Percentiles rank a stretch among this genome's conserved stretches.
These are phyloP conservation scores for Fabrea salina DNA, from an alignment of 169 alveolate genomes.

Conservation along the genomic window DNA sequence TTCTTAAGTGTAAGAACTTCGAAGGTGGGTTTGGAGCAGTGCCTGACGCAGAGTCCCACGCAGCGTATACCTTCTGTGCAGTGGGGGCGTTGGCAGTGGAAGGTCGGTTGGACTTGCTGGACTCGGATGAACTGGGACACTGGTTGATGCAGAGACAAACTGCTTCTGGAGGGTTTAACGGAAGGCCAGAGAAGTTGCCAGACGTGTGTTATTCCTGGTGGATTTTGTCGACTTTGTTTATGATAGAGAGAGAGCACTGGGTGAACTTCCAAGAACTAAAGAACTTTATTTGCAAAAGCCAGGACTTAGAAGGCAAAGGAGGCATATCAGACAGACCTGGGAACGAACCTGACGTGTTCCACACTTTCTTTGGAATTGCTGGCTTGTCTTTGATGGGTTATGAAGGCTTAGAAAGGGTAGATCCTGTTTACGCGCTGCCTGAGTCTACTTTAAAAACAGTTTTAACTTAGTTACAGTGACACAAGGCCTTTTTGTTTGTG, in stretches of 20 bases:
- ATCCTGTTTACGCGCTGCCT: slow-evolving; percentile 59
- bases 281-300: slow-evolving; percentile 82
- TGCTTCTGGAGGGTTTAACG: slow-evolving; percentile 94
- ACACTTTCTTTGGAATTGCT: slow-evolving; percentile 94
- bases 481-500: too few species aligned
- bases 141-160: slow-evolving; percentile 94
- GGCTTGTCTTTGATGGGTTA: slow-evolving; percentile 85
- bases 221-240: slow-evolving; percentile 87
- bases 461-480: background rate
- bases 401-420: slow-evolving; percentile 48
- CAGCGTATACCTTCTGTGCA: slow-evolving; percentile 94
- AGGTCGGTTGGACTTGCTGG: slow-evolving; percentile 73
- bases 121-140: slow-evolving; percentile 73
- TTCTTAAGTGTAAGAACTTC: slow-evolving; percentile 87
- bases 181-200: slow-evolving; percentile 95
- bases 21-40: slow-evolving; percentile 95
- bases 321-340: slow-evolving; percentile 96
- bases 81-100: slow-evolving; percentile 86
- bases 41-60: slow-evolving; percentile 95
- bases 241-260: slow-evolving; percentile 87
- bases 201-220: slow-evolving; percentile 98
- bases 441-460: background rate
- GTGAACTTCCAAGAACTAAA: slow-evolving; percentile 80
- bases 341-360: slow-evolving; percentile 93
- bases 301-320: slow-evolving; percentile 85